phyloP scores from a whole-genome alignment of 179 eudicot species.

The Kewa caespitosa region DNA sequence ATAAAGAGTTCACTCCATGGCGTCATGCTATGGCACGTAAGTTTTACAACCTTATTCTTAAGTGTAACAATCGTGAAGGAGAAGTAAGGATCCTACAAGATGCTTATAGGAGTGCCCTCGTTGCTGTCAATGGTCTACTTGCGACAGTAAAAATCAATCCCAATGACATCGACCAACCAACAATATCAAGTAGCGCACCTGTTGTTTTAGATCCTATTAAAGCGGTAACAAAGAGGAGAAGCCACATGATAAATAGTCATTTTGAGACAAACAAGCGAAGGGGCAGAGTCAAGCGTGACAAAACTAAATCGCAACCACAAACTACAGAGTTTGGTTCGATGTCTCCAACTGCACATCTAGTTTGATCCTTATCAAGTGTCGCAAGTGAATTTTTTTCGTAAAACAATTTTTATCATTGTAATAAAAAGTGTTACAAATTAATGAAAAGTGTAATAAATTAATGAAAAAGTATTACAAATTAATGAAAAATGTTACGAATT shows the following conservation, averaged over 20 bases:
- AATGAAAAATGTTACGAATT: too few species aligned
- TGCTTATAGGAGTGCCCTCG: neutral
- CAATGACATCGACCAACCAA: neutral
- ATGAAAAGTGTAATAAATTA: too few species aligned
- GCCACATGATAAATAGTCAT: neutral
- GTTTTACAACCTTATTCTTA: neutral
- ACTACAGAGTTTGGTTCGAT: neutral
- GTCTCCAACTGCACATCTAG: neutral
- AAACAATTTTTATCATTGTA: too few species aligned
- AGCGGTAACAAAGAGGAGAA: neutral
- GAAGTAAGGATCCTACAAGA: neutral
- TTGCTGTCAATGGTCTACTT: neutral
- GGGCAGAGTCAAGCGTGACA: neutral
- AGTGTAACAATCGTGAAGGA: neutral
- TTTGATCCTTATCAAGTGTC: too few species aligned
- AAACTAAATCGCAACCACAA: neutral
- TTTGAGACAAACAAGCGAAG: neutral
- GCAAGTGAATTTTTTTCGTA: too few species aligned
- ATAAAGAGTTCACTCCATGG: neutral
- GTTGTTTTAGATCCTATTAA: neutral
- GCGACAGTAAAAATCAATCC: too few species aligned
- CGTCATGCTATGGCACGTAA: neutral
- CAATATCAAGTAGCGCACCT: too few species aligned
- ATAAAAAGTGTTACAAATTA: too few species aligned
- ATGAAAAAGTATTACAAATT: too few species aligned